Evolutionary conservation across 495 filamentous ascomycete species (phyloP).

Genomic region (Daldinia vernicosa): DNA sequence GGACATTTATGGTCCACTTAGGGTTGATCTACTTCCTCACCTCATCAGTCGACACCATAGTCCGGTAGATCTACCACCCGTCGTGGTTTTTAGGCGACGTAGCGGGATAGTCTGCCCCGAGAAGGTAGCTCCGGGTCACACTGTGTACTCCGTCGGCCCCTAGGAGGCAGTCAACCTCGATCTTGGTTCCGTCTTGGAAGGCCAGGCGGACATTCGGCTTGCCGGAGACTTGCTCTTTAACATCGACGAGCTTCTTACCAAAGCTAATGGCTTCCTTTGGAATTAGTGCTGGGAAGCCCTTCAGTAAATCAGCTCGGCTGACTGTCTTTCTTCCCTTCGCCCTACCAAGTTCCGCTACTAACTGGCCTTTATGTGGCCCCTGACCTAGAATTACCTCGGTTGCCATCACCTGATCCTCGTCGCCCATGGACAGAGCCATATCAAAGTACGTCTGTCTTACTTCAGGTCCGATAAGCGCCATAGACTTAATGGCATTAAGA

Average conservation of each 20-base stretch:
- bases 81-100: conserved; percentile 53
- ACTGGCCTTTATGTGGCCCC: conserved; percentile 41
- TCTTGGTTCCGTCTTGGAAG: conserved; percentile 49
- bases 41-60: conserved; percentile 47
- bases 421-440: conserved; percentile 46
- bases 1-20: conserved; percentile 45
- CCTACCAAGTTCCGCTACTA: conserved; percentile 51
- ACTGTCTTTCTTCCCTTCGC: conserved; percentile 53
- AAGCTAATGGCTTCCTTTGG: conserved; percentile 42
- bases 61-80: conserved; percentile 56
- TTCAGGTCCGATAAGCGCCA: conserved; percentile 48
- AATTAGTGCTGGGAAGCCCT: conserved; percentile 45
- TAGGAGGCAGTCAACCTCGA: conserved; percentile 49
- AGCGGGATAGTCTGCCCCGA: conserved; percentile 52
- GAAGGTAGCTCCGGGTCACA: conserved; percentile 50
- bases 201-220: conserved; percentile 40
- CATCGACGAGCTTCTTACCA: conserved; percentile 43
- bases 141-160: conserved; percentile 61
- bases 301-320: conserved; percentile 49
- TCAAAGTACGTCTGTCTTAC: conserved; percentile 48
- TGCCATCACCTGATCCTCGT: conserved; percentile 47
- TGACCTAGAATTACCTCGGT: conserved; percentile 51
- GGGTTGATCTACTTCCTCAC: conserved; percentile 44
- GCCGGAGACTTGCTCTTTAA: conserved; percentile 32
- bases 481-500: conserved; percentile 50